Evolutionary conservation across 176 grass and related monocot genomes (phyloP).

Genomic region (Triticum timopheevii): DNA sequence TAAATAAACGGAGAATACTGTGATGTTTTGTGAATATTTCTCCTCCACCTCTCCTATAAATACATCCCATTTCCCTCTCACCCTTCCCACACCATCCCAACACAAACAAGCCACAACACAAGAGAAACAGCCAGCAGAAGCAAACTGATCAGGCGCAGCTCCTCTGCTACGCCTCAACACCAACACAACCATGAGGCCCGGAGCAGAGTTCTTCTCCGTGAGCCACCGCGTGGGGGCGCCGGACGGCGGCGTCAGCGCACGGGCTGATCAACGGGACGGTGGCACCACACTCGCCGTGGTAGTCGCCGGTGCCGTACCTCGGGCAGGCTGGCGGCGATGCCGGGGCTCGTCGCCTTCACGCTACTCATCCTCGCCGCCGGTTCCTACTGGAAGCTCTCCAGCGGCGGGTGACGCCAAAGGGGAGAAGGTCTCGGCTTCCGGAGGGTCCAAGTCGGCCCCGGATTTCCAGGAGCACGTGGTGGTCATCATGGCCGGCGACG

Average conservation of each 20-base stretch:
- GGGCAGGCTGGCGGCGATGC: constrained; percentile 69
- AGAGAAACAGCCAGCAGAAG: not conserved
- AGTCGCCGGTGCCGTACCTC: constrained; percentile 79
- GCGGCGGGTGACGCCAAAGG: not conserved
- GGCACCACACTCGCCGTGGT: constrained; percentile 61
- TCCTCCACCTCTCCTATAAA: constrained; percentile 43
- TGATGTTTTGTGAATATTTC: not conserved
- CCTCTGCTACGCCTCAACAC: not conserved
- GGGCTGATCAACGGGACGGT: constrained; percentile 28
- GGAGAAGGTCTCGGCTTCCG: constrained; percentile 13
- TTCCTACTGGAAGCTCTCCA: constrained; percentile 90
- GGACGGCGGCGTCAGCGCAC: constrained; percentile 6
- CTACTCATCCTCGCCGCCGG: constrained; percentile 86
- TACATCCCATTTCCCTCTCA: constrained; percentile 23
- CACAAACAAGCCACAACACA: not conserved
- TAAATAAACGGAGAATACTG: too few species aligned
- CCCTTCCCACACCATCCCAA: constrained; percentile 18
- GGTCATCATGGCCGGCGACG: constrained; percentile 65
- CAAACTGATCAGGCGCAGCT: not conserved
- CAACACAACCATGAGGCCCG: constrained; percentile 51
- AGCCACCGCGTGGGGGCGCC: constrained; percentile 13
- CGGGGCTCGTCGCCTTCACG: constrained; percentile 74
- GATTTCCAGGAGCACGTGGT: constrained; percentile 9
- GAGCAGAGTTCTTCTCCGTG: constrained; percentile 28
- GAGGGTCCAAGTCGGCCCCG: not conserved